Evolutionary conservation across 768 basidiomycete species (phyloP).

Genomic region (Aureoboletus auriporus): DNA sequence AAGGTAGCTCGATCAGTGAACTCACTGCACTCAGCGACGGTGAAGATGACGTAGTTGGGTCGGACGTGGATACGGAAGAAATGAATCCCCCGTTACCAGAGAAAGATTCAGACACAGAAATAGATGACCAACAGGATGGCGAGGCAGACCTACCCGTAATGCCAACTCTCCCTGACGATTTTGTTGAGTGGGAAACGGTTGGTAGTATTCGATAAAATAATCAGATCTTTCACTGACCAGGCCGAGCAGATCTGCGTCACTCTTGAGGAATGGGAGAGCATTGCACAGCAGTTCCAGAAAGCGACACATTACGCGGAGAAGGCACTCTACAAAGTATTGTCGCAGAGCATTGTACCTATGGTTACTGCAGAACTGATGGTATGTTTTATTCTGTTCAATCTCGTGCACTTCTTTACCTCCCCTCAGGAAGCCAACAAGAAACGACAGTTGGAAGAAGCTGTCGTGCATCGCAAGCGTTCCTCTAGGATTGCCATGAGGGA

Average conservation of each 20-base stretch:
- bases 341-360: conserved; percentile 64
- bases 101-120: not conserved
- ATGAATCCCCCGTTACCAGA: not conserved
- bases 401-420: conserved; percentile 3
- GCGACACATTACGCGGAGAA: conserved; percentile 80
- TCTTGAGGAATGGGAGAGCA: conserved; percentile 79
- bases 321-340: conserved; percentile 65
- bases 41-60: conserved; percentile 26
- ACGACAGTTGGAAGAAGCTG: conserved; percentile 63
- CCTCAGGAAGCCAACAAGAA: conserved; percentile 60
- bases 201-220: conserved; percentile 21
- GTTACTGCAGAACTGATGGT: conserved; percentile 68
- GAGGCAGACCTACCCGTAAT: conserved; percentile 1
- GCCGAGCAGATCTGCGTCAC: conserved; percentile 72
- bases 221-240: not conserved
- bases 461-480: conserved; percentile 85
- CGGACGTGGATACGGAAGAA: conserved; percentile 17
- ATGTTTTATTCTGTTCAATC: conserved; percentile 6
- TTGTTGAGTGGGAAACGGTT: conserved; percentile 92
- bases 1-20: conserved; percentile 62
- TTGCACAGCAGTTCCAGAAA: conserved; percentile 70
- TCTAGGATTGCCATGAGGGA: conserved; percentile 84
- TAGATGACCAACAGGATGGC: conserved; percentile 3
- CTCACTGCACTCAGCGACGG: conserved; percentile 68
- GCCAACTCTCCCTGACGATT: conserved; percentile 42